phyloP scores from a whole-genome alignment of 2,329 filamentous ascomycete genomes.

The Elsinoe ampelina region DNA sequence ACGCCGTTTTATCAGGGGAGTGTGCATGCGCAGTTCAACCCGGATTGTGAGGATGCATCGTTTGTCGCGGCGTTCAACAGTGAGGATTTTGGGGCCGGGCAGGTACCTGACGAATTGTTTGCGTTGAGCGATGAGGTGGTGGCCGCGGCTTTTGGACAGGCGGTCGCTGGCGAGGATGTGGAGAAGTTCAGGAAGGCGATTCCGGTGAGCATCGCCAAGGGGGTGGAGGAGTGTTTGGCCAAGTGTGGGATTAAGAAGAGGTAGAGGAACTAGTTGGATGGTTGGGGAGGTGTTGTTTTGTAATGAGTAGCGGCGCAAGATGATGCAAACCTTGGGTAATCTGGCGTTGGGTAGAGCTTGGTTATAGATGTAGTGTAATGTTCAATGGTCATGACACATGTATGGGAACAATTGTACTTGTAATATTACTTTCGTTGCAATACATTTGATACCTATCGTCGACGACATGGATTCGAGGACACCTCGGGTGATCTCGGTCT shows the following conservation, averaged over 20 bases:
- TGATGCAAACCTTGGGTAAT: no score
- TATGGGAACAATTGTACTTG: no score
- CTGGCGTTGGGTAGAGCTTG: no score
- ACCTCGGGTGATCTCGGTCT: no score
- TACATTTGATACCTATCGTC: no score
- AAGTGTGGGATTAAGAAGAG: background rate
- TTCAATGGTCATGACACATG: no score
- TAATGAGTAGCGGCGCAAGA: no score
- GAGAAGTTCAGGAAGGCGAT: background rate
- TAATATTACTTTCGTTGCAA: no score
- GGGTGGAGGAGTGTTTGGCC: background rate
- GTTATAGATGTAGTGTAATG: no score
- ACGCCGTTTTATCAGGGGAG: slow-evolving; percentile 39
- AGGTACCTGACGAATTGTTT: slow-evolving; percentile 38
- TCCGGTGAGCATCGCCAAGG: background rate
- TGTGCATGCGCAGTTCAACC: slow-evolving; percentile 44
- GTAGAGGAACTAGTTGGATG: background rate
- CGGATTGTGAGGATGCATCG: slow-evolving; percentile 34
- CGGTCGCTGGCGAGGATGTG: background rate
- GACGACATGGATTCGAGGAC: no score
- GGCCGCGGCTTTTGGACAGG: slow-evolving; percentile 28
- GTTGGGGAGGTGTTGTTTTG: no score
- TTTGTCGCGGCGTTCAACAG: slow-evolving; percentile 37
- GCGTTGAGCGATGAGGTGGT: slow-evolving; percentile 29
- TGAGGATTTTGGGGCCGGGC: slow-evolving; percentile 35